Evolutionary conservation across 2,329 filamentous ascomycete genomes (phyloP).

Genomic region (Aspergillus phoenicis): DNA sequence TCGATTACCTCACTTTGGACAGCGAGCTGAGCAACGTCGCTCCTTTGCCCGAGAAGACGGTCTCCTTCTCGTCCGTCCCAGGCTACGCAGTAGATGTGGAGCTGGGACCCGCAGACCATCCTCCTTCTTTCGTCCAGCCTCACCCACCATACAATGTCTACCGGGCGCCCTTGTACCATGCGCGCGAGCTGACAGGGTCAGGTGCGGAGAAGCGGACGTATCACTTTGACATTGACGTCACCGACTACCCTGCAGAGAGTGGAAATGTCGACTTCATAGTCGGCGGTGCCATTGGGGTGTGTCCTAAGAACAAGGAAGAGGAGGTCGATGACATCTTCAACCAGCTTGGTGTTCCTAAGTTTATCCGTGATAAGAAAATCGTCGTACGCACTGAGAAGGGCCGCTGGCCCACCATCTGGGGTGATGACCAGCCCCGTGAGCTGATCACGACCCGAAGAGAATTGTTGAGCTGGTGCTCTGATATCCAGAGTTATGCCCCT

Average conservation of each 20-base stretch:
- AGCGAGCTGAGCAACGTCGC: constrained; percentile 71
- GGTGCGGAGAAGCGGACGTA: constrained; percentile 96
- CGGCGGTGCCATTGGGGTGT: constrained; percentile 90
- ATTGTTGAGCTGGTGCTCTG: constrained; percentile 92
- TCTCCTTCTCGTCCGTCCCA: constrained; percentile 60
- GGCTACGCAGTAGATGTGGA: constrained; percentile 37
- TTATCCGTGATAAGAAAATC: constrained; percentile 80
- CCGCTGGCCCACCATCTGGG: constrained; percentile 98
- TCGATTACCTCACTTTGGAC: constrained; percentile 71
- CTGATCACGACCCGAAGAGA: constrained; percentile 88
- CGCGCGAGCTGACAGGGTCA: constrained; percentile 80
- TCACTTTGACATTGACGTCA: constrained; percentile 96
- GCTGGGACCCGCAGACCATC: constrained; percentile 58
- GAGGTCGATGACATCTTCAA: constrained; percentile 85
- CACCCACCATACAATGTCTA: constrained; percentile 92
- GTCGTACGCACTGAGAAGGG: constrained; percentile 76
- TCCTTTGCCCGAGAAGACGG: constrained; percentile 73
- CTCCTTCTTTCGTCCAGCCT: constrained; percentile 87
- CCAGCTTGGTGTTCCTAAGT: constrained; percentile 75
- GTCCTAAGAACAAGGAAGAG: constrained; percentile 77
- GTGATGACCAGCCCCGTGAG: constrained; percentile 80
- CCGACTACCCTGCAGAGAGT: constrained; percentile 82
- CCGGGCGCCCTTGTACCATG: constrained; percentile 80
- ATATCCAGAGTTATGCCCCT: constrained; percentile 89
- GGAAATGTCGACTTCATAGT: constrained; percentile 90